Evolutionary conservation across 2,329 filamentous ascomycete genomes (phyloP), one percentile per base, ranked within the genome.

Genomic region (Scedosporium aurantiacum): DNA sequence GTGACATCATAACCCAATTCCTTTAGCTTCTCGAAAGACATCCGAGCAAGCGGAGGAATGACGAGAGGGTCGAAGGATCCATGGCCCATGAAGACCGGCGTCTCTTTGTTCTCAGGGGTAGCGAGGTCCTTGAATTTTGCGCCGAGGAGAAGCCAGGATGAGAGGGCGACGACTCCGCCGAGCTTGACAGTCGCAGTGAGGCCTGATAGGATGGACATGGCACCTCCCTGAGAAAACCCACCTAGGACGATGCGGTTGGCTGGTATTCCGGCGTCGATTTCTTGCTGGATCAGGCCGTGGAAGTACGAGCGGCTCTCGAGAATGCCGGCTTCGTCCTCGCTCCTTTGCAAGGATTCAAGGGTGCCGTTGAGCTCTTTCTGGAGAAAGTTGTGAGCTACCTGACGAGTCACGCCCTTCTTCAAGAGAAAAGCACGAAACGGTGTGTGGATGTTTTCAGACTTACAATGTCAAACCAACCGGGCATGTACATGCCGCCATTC

Each of bases 61-160:
- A 97, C 89, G 2, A 96, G 76, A 14, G 80, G 80, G 72, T 99
- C 93, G 0, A 75, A 75, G 64, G 86, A 82, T n/a, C 94, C 94
- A 68, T 97, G 94, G 12, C 83, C 91, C 86, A 97, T 88, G 74
- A 94, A 90, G 64, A 97, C 85, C 1, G 89, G 89, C 1, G 91
- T 96, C 47, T 88, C 79, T 73, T 86, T 84, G 66, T 78, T 76
- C 5, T 65, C 67, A 14, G 73, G 70, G 2, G 75, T 72, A 23
- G 78, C 65, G 18, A 75, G 67, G 6, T 75, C 71, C 56, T 73
- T 69, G 66, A 83, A 80, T 64, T 75, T 78, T 60, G 71, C 66
- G 60, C 73, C 75, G 32, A 97, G 78, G 21, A 91, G 79, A 66
- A 97, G 75, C 74, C 95, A 97, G 68, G 85, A 88, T 12, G 89